phyloP scores from a whole-genome alignment of 2,329 filamentous ascomycete genomes.

The Aspergillus hortae region DNA sequence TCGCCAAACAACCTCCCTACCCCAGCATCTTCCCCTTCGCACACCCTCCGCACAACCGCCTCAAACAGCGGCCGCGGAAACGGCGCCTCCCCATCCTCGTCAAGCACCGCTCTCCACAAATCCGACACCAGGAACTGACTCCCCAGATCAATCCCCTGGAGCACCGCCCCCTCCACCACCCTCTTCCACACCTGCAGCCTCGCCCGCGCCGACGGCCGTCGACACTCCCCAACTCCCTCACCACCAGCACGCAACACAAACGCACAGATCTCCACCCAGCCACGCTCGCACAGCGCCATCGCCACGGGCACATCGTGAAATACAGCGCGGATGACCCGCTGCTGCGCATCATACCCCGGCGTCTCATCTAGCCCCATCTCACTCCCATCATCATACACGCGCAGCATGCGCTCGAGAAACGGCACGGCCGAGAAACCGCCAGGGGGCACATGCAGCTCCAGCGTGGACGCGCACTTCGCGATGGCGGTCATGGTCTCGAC shows the following conservation, averaged over 20 bases:
- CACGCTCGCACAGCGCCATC: constrained; percentile 47
- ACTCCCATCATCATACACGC: constrained; percentile 25
- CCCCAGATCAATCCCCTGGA: constrained; percentile 39
- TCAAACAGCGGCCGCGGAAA: constrained; percentile 36
- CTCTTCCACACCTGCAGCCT: constrained; percentile 50
- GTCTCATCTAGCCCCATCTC: constrained; percentile 4
- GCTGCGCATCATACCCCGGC: constrained; percentile 20
- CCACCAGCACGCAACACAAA: constrained; percentile 41
- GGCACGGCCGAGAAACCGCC: constrained; percentile 30
- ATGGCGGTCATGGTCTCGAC: constrained; percentile 37
- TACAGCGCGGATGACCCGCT: constrained; percentile 35
- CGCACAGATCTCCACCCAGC: constrained; percentile 51
- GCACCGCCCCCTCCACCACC: constrained; percentile 34
- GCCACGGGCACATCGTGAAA: constrained; percentile 53
- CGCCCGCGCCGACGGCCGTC: constrained; percentile 47
- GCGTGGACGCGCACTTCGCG: constrained; percentile 43
- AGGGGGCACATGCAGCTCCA: constrained; percentile 39
- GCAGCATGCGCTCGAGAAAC: constrained; percentile 27
- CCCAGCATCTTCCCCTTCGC: constrained; percentile 20
- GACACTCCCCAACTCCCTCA: constrained; percentile 17
- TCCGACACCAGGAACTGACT: constrained; percentile 41
- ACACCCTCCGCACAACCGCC: constrained; percentile 35
- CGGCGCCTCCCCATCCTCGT: constrained; percentile 30
- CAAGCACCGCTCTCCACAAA: constrained; percentile 38
- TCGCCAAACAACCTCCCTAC: constrained; percentile 16